Percentiles rank a stretch among this genome's conserved stretches.
phyloP scores from a whole-genome alignment of 1,284 basidiomycete genomes.

The Prillingera fragicola region DNA sequence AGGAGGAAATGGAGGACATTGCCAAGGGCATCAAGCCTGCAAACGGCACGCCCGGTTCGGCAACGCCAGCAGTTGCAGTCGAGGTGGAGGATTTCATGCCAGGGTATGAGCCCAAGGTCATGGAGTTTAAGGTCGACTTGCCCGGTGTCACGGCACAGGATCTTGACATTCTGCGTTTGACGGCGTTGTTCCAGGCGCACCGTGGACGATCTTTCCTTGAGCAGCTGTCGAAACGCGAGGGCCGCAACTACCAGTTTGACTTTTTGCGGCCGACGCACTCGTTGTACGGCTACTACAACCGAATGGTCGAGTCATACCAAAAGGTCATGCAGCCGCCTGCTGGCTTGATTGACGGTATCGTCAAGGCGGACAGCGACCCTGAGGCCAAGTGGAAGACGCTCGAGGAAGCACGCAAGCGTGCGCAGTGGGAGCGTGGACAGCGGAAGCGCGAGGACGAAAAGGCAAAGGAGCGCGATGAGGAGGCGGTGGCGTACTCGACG shows the following conservation, averaged over 20 bases:
- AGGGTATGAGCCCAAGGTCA: constrained; percentile 68
- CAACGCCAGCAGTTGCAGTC: constrained; percentile 28
- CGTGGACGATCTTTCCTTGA: constrained; percentile 83
- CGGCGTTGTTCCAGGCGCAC: constrained; percentile 90
- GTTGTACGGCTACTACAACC: constrained; percentile 93
- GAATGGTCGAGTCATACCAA: constrained; percentile 92
- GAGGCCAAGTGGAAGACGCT: constrained; percentile 67
- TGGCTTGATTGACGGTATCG: constrained; percentile 64
- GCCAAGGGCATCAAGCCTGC: constrained; percentile 26
- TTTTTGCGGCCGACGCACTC: constrained; percentile 94
- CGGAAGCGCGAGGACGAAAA: constrained; percentile 78
- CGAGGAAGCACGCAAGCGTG: constrained; percentile 68
- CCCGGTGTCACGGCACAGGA: constrained; percentile 87
- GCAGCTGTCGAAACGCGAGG: constrained; percentile 78
- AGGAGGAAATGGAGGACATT: constrained; percentile 62
- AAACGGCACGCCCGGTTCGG: constrained; percentile 8
- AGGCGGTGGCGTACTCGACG: constrained; percentile 69
- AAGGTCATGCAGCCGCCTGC: constrained; percentile 80
- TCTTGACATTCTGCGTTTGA: constrained; percentile 85
- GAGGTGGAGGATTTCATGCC: constrained; percentile 50
- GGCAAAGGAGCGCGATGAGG: constrained; percentile 77
- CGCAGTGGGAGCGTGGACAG: constrained; percentile 81
- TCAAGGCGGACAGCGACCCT: constrained; percentile 57
- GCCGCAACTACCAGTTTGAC: constrained; percentile 95
- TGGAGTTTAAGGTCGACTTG: constrained; percentile 81